Evolutionary conservation across 192 early-diverging fungal genomes (phyloP), one percentile per base, ranked within the genome.

Genomic region (Gaertneriomyces sp.): DNA sequence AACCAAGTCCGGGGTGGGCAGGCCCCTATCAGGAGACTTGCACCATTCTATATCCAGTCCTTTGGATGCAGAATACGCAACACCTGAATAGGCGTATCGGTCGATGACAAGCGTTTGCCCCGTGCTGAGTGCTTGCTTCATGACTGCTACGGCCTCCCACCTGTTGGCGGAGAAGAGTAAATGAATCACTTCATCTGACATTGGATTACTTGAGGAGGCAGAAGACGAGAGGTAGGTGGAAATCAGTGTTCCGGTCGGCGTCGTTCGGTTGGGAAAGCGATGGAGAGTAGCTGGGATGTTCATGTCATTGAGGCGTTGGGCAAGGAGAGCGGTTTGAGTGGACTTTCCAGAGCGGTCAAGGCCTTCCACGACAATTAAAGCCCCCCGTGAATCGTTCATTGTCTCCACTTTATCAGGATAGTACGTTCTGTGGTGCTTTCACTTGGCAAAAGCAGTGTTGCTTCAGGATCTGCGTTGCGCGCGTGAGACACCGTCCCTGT

Each of bases 81-180:
- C 90, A 8, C 97, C 97, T 1, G 95, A 97, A 66, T 92, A 98
- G 0, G 93, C 91, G 74, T 99, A 99, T 46, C 97, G 82, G 74
- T 98, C 97, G 2, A 95, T 89, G 3, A 99, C 76, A 9, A 95
- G 69, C 5, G 90, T 89, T 0, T 69, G 88, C 8, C 95, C 96
- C 39, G 50, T 56, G 19, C 79, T 64, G 40, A 97, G 79, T 42
- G 81, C 76, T 7, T 66, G 58, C 44, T 72, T 78, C 74, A 97
- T 82, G 7, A 73, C 54, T 19, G 80, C 70, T 88, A 89, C 88
- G 14, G 87, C 85, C 71, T 95, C 95, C 90, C 93, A 96, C 43
- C 97, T 83, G 78, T 99, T 99, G 4, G 93, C 93, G 11, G 94
- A 94, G 73, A 99, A 99, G 41, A 99, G 76, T 12, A 98, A 68